Percentiles rank a stretch among this genome's conserved stretches.
phyloP scores from a whole-genome alignment of 441 rosid genomes.

The Eruca vesicaria region DNA sequence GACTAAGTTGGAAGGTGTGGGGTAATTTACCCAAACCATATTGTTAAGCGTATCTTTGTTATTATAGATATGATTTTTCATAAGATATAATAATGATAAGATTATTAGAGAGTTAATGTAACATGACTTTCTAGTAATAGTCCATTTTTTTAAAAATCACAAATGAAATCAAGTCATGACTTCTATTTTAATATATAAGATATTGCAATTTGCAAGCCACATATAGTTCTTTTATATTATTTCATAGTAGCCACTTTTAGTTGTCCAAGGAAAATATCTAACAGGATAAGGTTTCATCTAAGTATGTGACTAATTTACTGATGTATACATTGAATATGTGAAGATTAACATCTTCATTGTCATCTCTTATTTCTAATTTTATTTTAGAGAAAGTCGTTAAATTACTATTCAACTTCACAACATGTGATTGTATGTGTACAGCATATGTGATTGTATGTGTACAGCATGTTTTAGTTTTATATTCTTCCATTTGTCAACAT shows the following conservation, averaged over 20 bases:
- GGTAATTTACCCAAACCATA: too few relatives aligned
- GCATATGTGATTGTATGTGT: constrained; percentile 12
- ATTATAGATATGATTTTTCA: too few relatives aligned
- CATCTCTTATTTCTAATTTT: not conserved
- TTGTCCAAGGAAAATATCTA: not conserved
- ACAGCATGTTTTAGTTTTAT: not conserved
- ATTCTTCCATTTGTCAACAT: not conserved
- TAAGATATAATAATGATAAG: too few relatives aligned
- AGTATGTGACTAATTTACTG: constrained; percentile 24
- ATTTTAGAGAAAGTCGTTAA: not conserved
- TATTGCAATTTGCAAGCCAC: not conserved
- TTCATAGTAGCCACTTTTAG: constrained; percentile 18
- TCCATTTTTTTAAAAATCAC: too few relatives aligned
- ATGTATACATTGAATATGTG: constrained; percentile 22
- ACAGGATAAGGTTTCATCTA: constrained; percentile 29
- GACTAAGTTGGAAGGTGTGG: too few relatives aligned
- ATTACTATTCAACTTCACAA: not conserved
- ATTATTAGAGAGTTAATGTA: too few relatives aligned
- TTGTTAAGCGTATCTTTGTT: too few relatives aligned
- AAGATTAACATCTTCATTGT: constrained; percentile 24
- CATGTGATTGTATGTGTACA: constrained; percentile 13
- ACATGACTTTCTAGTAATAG: too few relatives aligned
- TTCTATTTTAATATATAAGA: too few relatives aligned
- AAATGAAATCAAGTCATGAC: too few relatives aligned
- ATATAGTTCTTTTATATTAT: not conserved